phyloP scores from a whole-genome alignment of 2,329 filamentous ascomycete species.

The Lomentospora prolificans region DNA sequence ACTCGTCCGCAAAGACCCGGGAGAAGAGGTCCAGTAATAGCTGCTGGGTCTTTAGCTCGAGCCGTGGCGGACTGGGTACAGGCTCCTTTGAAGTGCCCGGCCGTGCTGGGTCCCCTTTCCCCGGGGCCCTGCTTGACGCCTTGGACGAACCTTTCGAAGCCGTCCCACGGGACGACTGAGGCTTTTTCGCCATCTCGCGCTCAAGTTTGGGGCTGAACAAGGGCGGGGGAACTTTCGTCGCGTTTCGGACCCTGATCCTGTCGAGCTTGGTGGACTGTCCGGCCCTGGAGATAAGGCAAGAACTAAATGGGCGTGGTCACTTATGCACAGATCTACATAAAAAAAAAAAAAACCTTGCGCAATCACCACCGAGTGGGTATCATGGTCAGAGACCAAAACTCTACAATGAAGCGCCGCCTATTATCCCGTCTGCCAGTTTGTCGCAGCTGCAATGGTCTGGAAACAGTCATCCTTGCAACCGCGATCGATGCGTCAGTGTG shows the following conservation, averaged over 20 bases:
- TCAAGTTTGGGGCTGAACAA: not conserved
- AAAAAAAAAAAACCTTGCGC: not conserved
- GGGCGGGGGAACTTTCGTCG: not conserved
- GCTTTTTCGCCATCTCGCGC: not conserved
- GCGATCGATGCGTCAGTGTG: no score
- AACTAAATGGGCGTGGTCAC: not conserved
- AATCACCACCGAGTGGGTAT: not conserved
- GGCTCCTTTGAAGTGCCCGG: not conserved
- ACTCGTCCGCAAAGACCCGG: constrained; percentile 45
- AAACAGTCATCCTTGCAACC: no score
- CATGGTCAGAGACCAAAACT: no score
- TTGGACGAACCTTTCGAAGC: not conserved
- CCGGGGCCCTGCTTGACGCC: not conserved
- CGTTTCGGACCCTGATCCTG: no score
- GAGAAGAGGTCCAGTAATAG: constrained; percentile 64
- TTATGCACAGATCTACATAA: no score
- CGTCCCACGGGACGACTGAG: not conserved
- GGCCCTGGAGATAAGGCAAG: no score
- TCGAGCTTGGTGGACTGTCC: no score
- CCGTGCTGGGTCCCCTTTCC: not conserved
- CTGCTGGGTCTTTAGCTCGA: constrained; percentile 40
- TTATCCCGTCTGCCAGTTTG: no score
- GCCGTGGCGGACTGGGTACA: not conserved
- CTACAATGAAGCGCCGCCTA: no score
- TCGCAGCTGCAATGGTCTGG: no score